Conservation (phyloP, 805 yeast genomes). For the Clavispora asparagi region DNA sequence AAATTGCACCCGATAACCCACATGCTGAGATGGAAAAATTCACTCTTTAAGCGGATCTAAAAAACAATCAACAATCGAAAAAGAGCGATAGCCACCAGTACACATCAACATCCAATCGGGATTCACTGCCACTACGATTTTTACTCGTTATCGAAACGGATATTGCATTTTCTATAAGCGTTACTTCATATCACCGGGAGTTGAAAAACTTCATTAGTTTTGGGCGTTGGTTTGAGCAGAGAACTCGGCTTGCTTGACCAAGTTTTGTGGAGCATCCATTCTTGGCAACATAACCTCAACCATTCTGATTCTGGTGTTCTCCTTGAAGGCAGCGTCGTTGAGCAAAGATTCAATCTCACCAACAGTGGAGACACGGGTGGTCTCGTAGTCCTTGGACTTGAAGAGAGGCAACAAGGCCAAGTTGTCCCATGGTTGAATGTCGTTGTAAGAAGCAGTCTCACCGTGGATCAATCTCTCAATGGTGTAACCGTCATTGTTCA, state of each 20-base stretch:
- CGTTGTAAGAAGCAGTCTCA: slow-evolving; percentile 30
- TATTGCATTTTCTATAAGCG: not conserved
- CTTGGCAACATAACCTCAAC: slow-evolving; percentile 32
- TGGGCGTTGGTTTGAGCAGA: slow-evolving; percentile 23
- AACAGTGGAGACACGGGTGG: slow-evolving; percentile 20
- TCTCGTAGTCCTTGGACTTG: slow-evolving; percentile 26
- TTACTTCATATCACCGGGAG: not conserved
- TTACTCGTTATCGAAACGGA: not conserved
- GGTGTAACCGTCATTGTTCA: slow-evolving; percentile 38
- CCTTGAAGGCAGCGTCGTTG: slow-evolving; percentile 22
- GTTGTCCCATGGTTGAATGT: slow-evolving; percentile 37
- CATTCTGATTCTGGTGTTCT: slow-evolving; percentile 28
- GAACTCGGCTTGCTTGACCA: slow-evolving; percentile 32
- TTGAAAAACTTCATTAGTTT: slow-evolving; percentile 2
- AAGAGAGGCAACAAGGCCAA: slow-evolving; percentile 27
- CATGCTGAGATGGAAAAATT: too few species aligned
- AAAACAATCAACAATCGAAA: too few species aligned
- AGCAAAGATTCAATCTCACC: slow-evolving; percentile 24
- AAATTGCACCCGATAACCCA: too few species aligned
- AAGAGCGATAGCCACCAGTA: too few species aligned
- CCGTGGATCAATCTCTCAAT: slow-evolving; percentile 39
- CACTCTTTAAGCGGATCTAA: too few species aligned
- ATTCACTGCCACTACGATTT: too few species aligned
- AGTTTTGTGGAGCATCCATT: slow-evolving; percentile 35
- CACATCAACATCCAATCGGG: too few species aligned